Conservation (phyloP, 805 yeast species). For the Ogataea pini region DNA sequence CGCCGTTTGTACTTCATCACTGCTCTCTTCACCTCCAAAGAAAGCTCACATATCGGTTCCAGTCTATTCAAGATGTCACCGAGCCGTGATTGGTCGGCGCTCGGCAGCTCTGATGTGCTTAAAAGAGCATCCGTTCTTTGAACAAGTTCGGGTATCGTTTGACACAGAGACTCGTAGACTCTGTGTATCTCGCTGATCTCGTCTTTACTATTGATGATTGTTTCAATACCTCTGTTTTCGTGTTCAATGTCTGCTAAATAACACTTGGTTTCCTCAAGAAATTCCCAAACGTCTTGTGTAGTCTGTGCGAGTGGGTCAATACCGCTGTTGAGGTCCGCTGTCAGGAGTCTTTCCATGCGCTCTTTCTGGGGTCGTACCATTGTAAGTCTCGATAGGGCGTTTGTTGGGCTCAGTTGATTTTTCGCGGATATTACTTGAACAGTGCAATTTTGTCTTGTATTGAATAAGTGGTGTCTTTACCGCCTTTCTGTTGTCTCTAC, state of each 20-base stretch:
- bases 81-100: neutral
- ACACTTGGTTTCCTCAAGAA: neutral
- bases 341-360: slow-evolving; percentile 1
- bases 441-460: too few species aligned
- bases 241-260: neutral
- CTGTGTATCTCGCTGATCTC: slow-evolving; percentile 35
- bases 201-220: slow-evolving; percentile 27
- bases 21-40: slow-evolving; percentile 30
- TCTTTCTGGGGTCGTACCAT: slow-evolving; percentile 7
- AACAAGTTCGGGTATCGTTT: slow-evolving; percentile 36
- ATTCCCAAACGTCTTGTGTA: neutral
- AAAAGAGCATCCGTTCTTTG: slow-evolving; percentile 24
- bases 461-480: too few species aligned
- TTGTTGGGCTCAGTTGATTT: too few species aligned
- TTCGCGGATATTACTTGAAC: too few species aligned
- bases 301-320: neutral
- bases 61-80: slow-evolving; percentile 6
- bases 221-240: neutral
- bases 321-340: neutral
- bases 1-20: slow-evolving; percentile 33
- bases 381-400: too few species aligned
- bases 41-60: slow-evolving; percentile 36
- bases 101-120: neutral
- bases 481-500: too few species aligned
- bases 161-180: slow-evolving; percentile 37